Evolutionary conservation across 306 rosid species (phyloP).

Genomic region (Glycine tomentella): DNA sequence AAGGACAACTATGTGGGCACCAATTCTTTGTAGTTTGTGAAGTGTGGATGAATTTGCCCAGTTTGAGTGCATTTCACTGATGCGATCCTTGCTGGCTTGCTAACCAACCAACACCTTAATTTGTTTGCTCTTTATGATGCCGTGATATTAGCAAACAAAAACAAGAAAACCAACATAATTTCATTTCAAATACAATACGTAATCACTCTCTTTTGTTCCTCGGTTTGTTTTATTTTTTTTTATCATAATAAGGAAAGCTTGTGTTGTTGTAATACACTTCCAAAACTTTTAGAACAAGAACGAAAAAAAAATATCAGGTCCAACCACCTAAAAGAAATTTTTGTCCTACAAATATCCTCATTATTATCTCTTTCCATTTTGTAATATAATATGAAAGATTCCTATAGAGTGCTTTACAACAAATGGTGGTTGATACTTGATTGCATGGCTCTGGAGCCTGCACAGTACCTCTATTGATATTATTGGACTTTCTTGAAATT

Average conservation of each 20-base stretch:
- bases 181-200: conserved; percentile 36
- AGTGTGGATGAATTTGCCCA: conserved; percentile 38
- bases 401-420: conserved; percentile 7
- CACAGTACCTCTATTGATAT: not conserved
- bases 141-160: conserved; percentile 39
- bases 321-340: conserved; percentile 29
- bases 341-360: conserved; percentile 16
- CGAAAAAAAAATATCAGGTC: conserved; percentile 1
- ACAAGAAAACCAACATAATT: conserved; percentile 54
- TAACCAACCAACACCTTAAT: conserved; percentile 72
- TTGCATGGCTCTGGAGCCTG: not conserved
- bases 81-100: conserved; percentile 51
- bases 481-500: conserved; percentile 9
- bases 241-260: conserved; percentile 7
- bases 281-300: conserved; percentile 22
- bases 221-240: not conserved
- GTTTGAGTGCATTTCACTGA: conserved; percentile 39
- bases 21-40: conserved; percentile 33
- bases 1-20: conserved; percentile 58
- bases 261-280: conserved; percentile 17
- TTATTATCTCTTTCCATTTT: conserved; percentile 5
- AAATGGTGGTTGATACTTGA: conserved; percentile 34
- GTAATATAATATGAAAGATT: conserved; percentile 11
- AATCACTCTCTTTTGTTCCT: conserved; percentile 14
- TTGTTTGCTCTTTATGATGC: conserved; percentile 49